A percentile compares a stretch with the other conserved stretches of the same genome.
phyloP scores from a whole-genome alignment of 2,329 filamentous ascomycete species.

The Fusarium sp. region DNA sequence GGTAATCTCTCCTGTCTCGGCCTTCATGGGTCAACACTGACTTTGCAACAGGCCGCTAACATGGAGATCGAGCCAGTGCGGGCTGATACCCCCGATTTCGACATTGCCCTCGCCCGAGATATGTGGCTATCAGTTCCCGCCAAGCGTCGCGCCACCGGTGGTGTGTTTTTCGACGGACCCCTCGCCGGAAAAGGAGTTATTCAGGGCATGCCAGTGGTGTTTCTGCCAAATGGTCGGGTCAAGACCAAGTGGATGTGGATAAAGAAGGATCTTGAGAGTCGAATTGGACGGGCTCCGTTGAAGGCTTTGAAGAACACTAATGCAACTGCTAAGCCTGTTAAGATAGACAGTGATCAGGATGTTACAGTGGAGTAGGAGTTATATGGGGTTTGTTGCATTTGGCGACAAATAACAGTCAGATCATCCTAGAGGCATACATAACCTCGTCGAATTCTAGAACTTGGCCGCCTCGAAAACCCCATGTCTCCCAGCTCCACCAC shows the following conservation, averaged over 20 bases:
- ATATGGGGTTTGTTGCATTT: too few species aligned
- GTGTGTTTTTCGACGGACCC: slow-evolving; percentile 4
- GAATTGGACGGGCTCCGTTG: slow-evolving; percentile 1
- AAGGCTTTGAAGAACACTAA: slow-evolving; percentile 1
- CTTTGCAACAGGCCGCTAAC: not conserved
- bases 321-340: not conserved
- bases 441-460: not conserved
- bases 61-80: not conserved
- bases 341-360: not conserved
- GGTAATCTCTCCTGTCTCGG: fast-evolving
- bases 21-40: fast-evolving
- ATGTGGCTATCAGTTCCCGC: slow-evolving; percentile 24
- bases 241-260: slow-evolving; percentile 13
- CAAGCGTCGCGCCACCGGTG: slow-evolving; percentile 2
- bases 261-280: not conserved
- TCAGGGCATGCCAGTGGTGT: not conserved
- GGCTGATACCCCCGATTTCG: not conserved
- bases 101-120: slow-evolving; percentile 5
- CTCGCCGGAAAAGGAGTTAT: slow-evolving; percentile 9
- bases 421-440: too few species aligned
- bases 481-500: slow-evolving; percentile 1
- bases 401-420: too few species aligned
- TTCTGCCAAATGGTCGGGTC: slow-evolving; percentile 12
- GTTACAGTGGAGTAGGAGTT: not conserved
- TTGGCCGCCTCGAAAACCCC: not conserved